phyloP scores from a whole-genome alignment of 2,329 filamentous ascomycete genomes.

The Coniochaeta ligniaria region DNA sequence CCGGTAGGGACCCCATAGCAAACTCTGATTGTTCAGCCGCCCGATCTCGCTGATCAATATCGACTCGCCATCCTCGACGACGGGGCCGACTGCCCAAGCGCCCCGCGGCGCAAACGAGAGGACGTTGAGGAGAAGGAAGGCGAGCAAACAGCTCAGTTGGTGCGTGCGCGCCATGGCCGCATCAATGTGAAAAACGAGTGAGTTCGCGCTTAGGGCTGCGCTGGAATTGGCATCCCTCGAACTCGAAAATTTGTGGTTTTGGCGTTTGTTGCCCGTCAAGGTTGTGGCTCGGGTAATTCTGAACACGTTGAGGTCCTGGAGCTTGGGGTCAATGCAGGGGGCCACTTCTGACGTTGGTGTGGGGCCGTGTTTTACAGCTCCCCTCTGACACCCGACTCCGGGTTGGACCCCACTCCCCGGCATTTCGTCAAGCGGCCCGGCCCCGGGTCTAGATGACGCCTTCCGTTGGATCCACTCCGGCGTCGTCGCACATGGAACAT shows the following conservation, averaged over 20 bases:
- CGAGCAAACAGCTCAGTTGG: conserved; percentile 19
- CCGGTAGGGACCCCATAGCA: conserved; percentile 94
- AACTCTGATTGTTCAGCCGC: conserved; percentile 65
- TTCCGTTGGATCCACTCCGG: neutral
- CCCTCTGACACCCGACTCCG: neutral
- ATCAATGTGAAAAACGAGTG: neutral
- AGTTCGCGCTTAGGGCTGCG: neutral
- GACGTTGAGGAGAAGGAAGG: conserved; percentile 14
- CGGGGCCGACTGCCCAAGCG: neutral
- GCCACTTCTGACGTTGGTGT: neutral
- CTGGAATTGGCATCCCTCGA: neutral
- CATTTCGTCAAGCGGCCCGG: neutral
- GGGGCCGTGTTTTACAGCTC: neutral
- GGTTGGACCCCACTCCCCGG: too few relatives aligned
- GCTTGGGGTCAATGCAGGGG: neutral
- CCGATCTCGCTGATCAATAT: conserved; percentile 42
- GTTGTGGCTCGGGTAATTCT: neutral
- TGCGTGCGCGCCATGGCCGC: conserved; percentile 14
- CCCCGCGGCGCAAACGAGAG: conserved; percentile 9
- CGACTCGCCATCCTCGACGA: conserved; percentile 18
- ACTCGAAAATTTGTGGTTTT: neutral
- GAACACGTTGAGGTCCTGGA: neutral
- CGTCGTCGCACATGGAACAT: too few relatives aligned
- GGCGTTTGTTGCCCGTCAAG: neutral
- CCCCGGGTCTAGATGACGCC: neutral